Evolutionary conservation across 2,329 filamentous ascomycete species (phyloP).

Genomic region (Phialocephala subalpina): DNA sequence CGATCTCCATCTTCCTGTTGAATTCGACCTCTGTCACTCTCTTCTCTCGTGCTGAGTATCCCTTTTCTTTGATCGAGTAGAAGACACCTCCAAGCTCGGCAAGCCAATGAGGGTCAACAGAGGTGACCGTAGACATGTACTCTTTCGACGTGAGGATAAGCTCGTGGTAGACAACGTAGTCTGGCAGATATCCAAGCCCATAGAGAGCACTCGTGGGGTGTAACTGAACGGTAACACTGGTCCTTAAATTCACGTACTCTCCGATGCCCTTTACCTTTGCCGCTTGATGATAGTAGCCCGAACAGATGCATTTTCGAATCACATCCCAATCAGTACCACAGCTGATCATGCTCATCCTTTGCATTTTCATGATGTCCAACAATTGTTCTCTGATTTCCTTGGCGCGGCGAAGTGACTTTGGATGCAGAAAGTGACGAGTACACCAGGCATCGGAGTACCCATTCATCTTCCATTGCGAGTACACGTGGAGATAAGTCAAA

Average conservation of each 20-base stretch:
- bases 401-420: constrained; percentile 90
- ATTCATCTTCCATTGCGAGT: constrained; percentile 93
- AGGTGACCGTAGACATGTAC: constrained; percentile 97
- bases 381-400: constrained; percentile 96
- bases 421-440: constrained; percentile 89
- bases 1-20: constrained; percentile 91
- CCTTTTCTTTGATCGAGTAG: constrained; percentile 97
- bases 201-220: constrained; percentile 95
- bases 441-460: constrained; percentile 93
- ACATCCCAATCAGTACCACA: constrained; percentile 98
- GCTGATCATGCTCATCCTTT: constrained; percentile 86
- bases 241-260: constrained; percentile 96
- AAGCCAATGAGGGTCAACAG: constrained; percentile 96
- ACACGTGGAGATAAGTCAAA: constrained; percentile 93
- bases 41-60: constrained; percentile 87
- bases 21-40: constrained; percentile 91
- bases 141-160: constrained; percentile 96
- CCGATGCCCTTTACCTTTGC: constrained; percentile 95
- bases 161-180: constrained; percentile 98
- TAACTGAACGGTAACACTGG: constrained; percentile 90
- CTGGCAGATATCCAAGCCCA: constrained; percentile 89
- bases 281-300: constrained; percentile 97
- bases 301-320: constrained; percentile 95
- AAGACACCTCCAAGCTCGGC: constrained; percentile 97
- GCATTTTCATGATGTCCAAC: constrained; percentile 90